Evolutionary conservation across 2,329 filamentous ascomycete genomes (phyloP), one percentile per base, ranked within the genome.

Genomic region (Nemania sp.): DNA sequence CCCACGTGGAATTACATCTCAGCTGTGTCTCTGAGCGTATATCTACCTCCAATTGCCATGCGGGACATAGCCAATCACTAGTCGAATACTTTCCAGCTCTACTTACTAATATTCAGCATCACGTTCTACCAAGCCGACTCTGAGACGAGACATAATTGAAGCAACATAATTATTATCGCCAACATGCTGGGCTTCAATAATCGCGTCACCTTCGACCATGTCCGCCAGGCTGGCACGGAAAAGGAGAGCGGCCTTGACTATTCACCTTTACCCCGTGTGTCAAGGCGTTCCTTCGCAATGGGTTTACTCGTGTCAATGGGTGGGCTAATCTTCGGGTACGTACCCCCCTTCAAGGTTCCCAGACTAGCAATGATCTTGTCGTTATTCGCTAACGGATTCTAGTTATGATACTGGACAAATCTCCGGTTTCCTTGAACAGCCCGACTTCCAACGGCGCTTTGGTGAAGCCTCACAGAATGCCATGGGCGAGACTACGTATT

Each of bases 391-490:
- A 13, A 64, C 51, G 13, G 32, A 32, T 43, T 7, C 13, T 43
- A 73, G 82, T 8, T 85, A 85, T 65, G 84, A 86, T 61, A 86
- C 84, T 18, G 86, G 86, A 54, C 85, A 87, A 69, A 86, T 86
- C 52, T 85, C 80, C 2, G 87, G 87, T 5, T 88, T 89, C 72
- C 79, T 88, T 0, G 85, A 86, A 67, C 88, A 88, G 86, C 77
- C 81, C 18, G 84, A 89, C 74, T 89, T 89, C 76, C 74, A 84
- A 2, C 72, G 78, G 5, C 82, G 86, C 2, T 89, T 89, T 68
- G 85, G 82, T 18, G 74, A 86, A 66, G 73, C 74, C 3, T 73
- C 80, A 6, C 63, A 76, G 22, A 69, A 83, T 4, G 83, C 81
- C 4, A 47, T 52, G 13, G 62, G 66, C 20, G 26, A 43, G 2